A percentile compares a stretch with the other conserved stretches of the same genome.
These are phyloP conservation scores for Ceratobasidium sp. DNA, from an alignment of 1,284 basidiomycete genomes.

Conservation along the genomic window DNA sequence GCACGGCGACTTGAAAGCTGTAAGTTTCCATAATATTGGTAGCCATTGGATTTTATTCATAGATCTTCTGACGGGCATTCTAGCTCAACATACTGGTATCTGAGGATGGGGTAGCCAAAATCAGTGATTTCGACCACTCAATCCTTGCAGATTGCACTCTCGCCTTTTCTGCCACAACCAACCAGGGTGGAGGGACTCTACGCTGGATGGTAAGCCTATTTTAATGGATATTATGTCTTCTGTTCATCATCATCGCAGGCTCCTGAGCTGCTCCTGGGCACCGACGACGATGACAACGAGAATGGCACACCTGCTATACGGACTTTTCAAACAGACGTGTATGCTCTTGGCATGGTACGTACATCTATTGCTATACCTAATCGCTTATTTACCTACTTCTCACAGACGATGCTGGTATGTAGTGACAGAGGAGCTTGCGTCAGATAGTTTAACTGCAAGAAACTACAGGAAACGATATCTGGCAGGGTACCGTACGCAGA, in stretches of 20 bases:
- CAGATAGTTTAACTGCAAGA: neutral
- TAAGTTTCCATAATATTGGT: neutral
- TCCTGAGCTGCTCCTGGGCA: slow-evolving; percentile 2
- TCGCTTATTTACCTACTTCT: neutral
- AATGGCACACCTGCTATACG: neutral
- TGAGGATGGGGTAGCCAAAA: neutral
- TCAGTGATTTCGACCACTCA: slow-evolving; percentile 31
- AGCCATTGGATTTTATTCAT: neutral
- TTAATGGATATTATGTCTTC: neutral
- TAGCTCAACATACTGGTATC: slow-evolving; percentile 21
- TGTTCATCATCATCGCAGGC: neutral
- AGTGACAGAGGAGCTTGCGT: neutral
- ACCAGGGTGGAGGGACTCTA: slow-evolving; percentile 24
- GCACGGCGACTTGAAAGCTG: slow-evolving; percentile 19
- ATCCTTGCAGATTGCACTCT: slow-evolving; percentile 17
- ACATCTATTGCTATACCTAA: neutral
- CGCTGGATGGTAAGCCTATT: slow-evolving; percentile 19
- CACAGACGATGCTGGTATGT: slow-evolving; percentile 23
- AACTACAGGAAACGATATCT: slow-evolving; percentile 22
- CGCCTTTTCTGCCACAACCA: slow-evolving; percentile 27
- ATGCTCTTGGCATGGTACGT: slow-evolving; percentile 34
- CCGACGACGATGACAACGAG: slow-evolving; percentile 11
- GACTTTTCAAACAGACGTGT: slow-evolving; percentile 13
- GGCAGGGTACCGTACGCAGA: slow-evolving; percentile 17
- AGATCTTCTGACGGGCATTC: neutral